phyloP scores from a whole-genome alignment of 768 basidiomycete species.

The Macrolepiota albuminosa region DNA sequence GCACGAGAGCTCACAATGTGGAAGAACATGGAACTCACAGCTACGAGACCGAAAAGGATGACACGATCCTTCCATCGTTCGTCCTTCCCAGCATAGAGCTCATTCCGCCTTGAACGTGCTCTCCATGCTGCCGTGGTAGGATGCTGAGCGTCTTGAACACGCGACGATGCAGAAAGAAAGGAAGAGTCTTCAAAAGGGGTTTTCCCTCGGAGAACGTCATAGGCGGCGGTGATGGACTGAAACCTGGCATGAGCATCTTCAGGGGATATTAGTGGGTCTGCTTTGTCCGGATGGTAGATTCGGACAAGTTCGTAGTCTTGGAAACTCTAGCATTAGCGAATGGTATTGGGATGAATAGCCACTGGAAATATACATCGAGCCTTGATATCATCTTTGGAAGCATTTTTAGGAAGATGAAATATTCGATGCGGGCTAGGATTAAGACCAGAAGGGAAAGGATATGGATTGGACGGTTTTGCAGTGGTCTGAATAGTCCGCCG shows the following conservation, averaged over 20 bases:
- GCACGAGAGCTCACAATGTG: background rate
- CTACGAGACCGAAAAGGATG: slow-evolving; percentile 48
- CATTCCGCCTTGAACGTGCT: slow-evolving; percentile 38
- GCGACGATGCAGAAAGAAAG: slow-evolving; percentile 11
- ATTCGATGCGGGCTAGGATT: slow-evolving; percentile 60
- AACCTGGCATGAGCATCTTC: slow-evolving; percentile 60
- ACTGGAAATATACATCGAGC: slow-evolving; percentile 42
- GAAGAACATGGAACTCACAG: slow-evolving; percentile 32
- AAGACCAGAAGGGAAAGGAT: slow-evolving; percentile 45
- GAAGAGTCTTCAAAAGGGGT: slow-evolving; percentile 13
- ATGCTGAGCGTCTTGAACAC: slow-evolving; percentile 17
- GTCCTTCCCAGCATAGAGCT: slow-evolving; percentile 52
- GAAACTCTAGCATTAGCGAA: background rate
- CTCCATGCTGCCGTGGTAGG: slow-evolving; percentile 37
- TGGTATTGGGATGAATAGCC: background rate
- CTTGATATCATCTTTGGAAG: slow-evolving; percentile 51
- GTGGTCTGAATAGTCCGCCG: slow-evolving; percentile 1
- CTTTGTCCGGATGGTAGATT: slow-evolving; percentile 75
- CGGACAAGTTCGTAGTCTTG: slow-evolving; percentile 77
- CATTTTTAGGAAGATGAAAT: slow-evolving; percentile 53
- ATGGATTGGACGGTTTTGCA: slow-evolving; percentile 21
- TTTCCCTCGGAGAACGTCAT: slow-evolving; percentile 57
- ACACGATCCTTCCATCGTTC: slow-evolving; percentile 66
- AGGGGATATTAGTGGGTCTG: slow-evolving; percentile 31
- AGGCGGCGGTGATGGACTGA: slow-evolving; percentile 64